Percentiles rank a stretch among this genome's conserved stretches.
phyloP scores from a whole-genome alignment of 768 basidiomycete species.

The Scleroderma bovista region DNA sequence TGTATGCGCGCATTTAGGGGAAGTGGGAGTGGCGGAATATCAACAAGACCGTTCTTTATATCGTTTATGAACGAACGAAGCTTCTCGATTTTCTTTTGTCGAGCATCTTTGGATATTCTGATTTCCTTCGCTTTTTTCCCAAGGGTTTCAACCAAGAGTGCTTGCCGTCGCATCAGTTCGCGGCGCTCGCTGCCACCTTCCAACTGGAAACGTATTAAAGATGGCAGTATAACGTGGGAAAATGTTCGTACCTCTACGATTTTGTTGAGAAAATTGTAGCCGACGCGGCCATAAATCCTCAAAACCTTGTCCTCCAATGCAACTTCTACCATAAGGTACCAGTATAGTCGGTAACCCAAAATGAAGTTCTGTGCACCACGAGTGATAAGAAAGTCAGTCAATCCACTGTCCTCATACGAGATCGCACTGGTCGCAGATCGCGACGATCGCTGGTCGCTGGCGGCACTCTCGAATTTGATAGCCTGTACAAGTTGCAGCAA shows the following conservation, averaged over 20 bases:
- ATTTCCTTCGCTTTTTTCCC: slow-evolving; percentile 84
- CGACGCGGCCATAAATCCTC: slow-evolving; percentile 91
- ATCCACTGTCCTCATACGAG: slow-evolving; percentile 86
- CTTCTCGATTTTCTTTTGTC: slow-evolving; percentile 97
- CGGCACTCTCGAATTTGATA: slow-evolving; percentile 79
- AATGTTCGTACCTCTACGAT: slow-evolving; percentile 64
- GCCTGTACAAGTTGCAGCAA: slow-evolving; percentile 96
- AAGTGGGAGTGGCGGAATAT: slow-evolving; percentile 76
- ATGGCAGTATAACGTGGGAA: not conserved
- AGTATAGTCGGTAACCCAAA: slow-evolving; percentile 88
- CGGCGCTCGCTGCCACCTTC: slow-evolving; percentile 78
- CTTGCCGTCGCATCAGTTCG: slow-evolving; percentile 88
- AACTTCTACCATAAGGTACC: slow-evolving; percentile 98
- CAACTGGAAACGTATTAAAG: slow-evolving; percentile 33
- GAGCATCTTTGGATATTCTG: slow-evolving; percentile 83
- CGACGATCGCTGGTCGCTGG: slow-evolving; percentile 67
- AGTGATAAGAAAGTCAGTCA: slow-evolving; percentile 87
- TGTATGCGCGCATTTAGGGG: slow-evolving; percentile 87
- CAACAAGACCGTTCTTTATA: slow-evolving; percentile 75
- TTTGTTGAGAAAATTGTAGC: slow-evolving; percentile 85
- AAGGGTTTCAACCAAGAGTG: slow-evolving; percentile 79
- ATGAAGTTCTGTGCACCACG: slow-evolving; percentile 79
- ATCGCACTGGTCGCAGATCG: slow-evolving; percentile 67
- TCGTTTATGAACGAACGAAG: slow-evolving; percentile 81
- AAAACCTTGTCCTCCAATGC: slow-evolving; percentile 80